Conservation (phyloP, 148 eudicot genomes). For the Nepenthes mirabilis region DNA sequence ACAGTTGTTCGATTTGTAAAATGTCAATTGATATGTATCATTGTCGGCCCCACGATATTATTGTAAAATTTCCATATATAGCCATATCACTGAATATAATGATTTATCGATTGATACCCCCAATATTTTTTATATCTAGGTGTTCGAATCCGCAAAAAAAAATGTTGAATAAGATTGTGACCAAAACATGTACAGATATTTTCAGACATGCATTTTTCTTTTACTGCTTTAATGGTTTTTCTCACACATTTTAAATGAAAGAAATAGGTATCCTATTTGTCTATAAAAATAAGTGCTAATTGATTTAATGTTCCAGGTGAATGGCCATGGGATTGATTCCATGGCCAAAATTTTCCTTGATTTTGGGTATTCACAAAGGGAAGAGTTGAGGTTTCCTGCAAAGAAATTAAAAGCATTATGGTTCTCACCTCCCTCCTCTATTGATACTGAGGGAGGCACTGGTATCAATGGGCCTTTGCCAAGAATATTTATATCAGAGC, state of each 20-base stretch:
- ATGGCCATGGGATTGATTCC: constrained; percentile 84
- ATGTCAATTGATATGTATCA: too few relatives aligned
- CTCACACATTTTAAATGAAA: background rate
- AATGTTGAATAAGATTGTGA: too few relatives aligned
- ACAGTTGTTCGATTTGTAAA: too few relatives aligned
- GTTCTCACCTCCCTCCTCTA: constrained; percentile 70
- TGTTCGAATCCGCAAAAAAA: too few relatives aligned
- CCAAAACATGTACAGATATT: too few relatives aligned
- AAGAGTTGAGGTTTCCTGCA: constrained; percentile 81
- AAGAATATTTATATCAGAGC: constrained; percentile 90
- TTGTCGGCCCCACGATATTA: too few relatives aligned
- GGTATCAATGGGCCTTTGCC: constrained; percentile 82
- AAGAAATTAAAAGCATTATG: constrained; percentile 90
- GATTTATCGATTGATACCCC: too few relatives aligned
- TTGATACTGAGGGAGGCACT: constrained; percentile 31
- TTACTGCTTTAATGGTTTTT: too few relatives aligned
- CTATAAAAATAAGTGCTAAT: background rate
- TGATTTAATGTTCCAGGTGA: constrained; percentile 29
- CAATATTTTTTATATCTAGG: too few relatives aligned
- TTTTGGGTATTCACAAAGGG: constrained; percentile 65
- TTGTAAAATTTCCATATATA: too few relatives aligned
- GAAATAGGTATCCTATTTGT: background rate
- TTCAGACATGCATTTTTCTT: too few relatives aligned
- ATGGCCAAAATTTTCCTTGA: constrained; percentile 66
- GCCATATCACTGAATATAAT: too few relatives aligned